Conservation (phyloP, 2,329 filamentous ascomycete species). For the Fusarium phyllophilum region DNA sequence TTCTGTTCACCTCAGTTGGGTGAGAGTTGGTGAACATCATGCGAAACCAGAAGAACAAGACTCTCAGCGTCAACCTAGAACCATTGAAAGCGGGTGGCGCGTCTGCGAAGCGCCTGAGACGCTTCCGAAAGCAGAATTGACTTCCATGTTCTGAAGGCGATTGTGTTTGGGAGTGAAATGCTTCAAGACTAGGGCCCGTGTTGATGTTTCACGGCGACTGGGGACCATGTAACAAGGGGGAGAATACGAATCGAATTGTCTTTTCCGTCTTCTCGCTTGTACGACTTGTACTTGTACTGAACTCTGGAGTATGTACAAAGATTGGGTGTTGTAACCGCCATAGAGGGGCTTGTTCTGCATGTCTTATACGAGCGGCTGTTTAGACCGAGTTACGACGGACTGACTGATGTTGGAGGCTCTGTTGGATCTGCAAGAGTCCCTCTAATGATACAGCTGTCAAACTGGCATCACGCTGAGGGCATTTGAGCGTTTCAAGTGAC, state of each 20-base stretch:
- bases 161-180: conserved; percentile 26
- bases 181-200: conserved; percentile 26
- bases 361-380: neutral
- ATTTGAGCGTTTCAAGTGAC: conserved; percentile 32
- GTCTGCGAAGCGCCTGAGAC: conserved; percentile 42
- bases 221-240: conserved; percentile 23
- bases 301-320: neutral
- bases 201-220: conserved; percentile 39
- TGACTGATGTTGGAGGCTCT: neutral
- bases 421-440: neutral
- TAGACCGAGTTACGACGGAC: neutral
- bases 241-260: conserved; percentile 21
- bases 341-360: conserved; percentile 4
- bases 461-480: neutral
- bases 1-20: neutral
- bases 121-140: conserved; percentile 39
- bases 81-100: conserved; percentile 29
- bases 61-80: neutral
- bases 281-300: neutral
- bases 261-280: conserved; percentile 2
- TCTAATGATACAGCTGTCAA: neutral
- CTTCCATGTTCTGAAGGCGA: conserved; percentile 28
- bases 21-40: neutral
- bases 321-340: conserved; percentile 9
- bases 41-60: neutral